Conservation (phyloP, 768 basidiomycete genomes). For the Rubroboletus satanas region DNA sequence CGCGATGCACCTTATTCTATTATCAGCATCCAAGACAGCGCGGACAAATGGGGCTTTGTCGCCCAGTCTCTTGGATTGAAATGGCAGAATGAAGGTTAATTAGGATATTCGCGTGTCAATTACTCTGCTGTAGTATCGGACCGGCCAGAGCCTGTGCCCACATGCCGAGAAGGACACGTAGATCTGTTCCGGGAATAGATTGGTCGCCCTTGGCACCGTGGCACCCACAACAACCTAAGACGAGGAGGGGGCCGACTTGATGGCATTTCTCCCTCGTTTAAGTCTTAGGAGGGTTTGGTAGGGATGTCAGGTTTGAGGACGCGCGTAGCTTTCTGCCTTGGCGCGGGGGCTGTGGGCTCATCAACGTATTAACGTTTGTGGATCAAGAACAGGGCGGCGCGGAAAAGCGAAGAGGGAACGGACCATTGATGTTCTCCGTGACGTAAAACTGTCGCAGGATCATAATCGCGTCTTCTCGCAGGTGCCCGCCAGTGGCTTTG, state of each 20-base stretch:
- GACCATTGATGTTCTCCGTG: conserved; percentile 90
- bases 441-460: conserved; percentile 84
- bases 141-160: not conserved
- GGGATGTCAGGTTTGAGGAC: conserved; percentile 79
- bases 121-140: not conserved
- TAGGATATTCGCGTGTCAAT: not conserved
- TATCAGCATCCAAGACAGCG: conserved; percentile 66
- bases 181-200: not conserved
- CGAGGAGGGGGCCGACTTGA: not conserved
- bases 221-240: not conserved
- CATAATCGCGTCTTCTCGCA: conserved; percentile 83
- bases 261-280: not conserved
- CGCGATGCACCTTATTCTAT: not conserved
- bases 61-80: conserved; percentile 59
- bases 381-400: not conserved
- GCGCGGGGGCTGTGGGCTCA: conserved; percentile 66
- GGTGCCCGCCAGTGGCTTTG: conserved; percentile 68
- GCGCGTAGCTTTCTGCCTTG: conserved; percentile 83
- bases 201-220: too few relatives aligned
- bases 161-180: not conserved
- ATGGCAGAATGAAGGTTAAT: conserved; percentile 27
- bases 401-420: conserved; percentile 12
- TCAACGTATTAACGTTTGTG: conserved; percentile 9
- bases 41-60: conserved; percentile 76
- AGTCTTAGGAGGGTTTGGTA: not conserved